Evolutionary conservation across 805 yeast genomes (phyloP), one percentile per base, ranked within the genome.

Genomic region (Barnettozyma sucrosica): DNA sequence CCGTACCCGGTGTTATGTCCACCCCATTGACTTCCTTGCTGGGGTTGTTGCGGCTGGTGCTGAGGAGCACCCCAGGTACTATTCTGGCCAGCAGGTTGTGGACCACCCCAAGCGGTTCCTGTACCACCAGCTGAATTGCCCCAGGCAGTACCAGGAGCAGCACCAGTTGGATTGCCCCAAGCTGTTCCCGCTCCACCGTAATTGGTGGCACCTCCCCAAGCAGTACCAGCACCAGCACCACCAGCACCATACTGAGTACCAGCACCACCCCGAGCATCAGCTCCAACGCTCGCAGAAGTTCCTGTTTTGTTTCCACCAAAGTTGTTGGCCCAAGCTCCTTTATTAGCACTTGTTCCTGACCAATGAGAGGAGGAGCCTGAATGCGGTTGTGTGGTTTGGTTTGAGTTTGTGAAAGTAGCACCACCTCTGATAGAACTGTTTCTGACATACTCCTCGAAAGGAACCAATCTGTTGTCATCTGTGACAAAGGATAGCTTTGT

Each of bases 371-470:
- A 59, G 19, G 61, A 64, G 51, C 61, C 66, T 44, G 66, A 66
- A 7, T 45, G 20, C 7, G 48, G 40, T 4, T 49, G 51, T 16
- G 51, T 32, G 14, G 45, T 36, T 8, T 23, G 10, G 18, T 40
- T 21, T 5, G 61, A 39, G 21, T 38, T 43, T n/a, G 50, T 39
- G 43, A 44, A 54, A 7, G 44, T 44, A 18, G 59, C 53, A 26
- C 53, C 51, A 23, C 54, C 51, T 44, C 46, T 46, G 30, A 46
- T 46, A 28, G 56, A 56, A 48, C 64, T 60, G 43, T 69, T 78
- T 36, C 82, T 87, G 45, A 88, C 75, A 56, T 87, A 85, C 53
- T 89, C 86, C 56, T 85, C 83, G 63, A 87, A 89, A 18, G 95
- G 84, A 37, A 85, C 73, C 49, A 88, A 76, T 54, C 75, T 81